These are phyloP conservation scores for Golubevia sp. DNA, from an alignment of 1,284 basidiomycete genomes.

Conservation along the genomic window DNA sequence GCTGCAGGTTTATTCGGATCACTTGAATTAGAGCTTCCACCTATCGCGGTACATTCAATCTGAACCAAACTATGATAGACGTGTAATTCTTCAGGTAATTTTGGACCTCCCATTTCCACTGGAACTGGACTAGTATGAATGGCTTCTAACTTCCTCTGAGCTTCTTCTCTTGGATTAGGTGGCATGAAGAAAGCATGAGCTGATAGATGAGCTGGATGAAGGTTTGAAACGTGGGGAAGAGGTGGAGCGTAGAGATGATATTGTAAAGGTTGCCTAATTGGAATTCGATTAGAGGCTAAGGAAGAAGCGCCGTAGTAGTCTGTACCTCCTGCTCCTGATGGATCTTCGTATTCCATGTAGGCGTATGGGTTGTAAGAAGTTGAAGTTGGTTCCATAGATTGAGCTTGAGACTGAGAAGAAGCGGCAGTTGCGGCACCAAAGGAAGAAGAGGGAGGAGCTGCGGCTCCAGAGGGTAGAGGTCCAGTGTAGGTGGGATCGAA, in stretches of 20 bases:
- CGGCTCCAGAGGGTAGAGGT: constrained; percentile 10
- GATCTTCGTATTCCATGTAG: constrained; percentile 46
- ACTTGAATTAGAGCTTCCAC: constrained; percentile 11
- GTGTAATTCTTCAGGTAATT: constrained; percentile 53
- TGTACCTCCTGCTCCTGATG: constrained; percentile 21
- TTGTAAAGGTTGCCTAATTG: constrained; percentile 46
- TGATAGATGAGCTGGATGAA: constrained; percentile 54
- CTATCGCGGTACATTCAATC: constrained; percentile 37
- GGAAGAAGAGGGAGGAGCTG: constrained; percentile 8
- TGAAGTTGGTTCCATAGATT: constrained; percentile 2
- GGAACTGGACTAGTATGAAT: constrained; percentile 34
- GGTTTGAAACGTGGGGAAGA: constrained; percentile 54
- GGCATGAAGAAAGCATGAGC: constrained; percentile 57
- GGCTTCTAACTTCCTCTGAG: constrained; percentile 55
- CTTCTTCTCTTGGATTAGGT: constrained; percentile 45
- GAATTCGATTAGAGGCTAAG: neutral
- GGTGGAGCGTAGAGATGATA: constrained; percentile 60
- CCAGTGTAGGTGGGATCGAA: constrained; percentile 24
- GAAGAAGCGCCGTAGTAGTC: constrained; percentile 26
- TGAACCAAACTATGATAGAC: constrained; percentile 57
- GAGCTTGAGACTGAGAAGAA: neutral
- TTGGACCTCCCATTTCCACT: constrained; percentile 32
- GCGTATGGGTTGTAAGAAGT: constrained; percentile 41
- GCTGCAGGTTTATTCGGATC: neutral
- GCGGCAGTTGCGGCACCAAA: neutral